Evolutionary conservation across 1,284 basidiomycete species (phyloP).

Genomic region (Fomes fomentarius): DNA sequence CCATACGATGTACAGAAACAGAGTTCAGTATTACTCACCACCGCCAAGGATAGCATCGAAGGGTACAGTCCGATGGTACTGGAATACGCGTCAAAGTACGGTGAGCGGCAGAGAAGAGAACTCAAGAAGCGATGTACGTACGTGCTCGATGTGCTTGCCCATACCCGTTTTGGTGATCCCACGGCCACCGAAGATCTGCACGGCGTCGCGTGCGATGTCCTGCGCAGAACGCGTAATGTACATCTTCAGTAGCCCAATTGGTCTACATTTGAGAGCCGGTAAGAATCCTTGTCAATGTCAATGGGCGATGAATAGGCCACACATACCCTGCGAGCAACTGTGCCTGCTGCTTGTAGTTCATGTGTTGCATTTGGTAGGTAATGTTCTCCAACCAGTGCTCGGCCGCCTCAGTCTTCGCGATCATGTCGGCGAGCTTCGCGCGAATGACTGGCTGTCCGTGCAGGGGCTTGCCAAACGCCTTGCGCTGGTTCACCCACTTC

Average conservation of each 20-base stretch:
- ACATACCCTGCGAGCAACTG: constrained; percentile 43
- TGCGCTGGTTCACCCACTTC: constrained; percentile 80
- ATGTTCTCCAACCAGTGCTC: constrained; percentile 91
- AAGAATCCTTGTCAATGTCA: too few species aligned
- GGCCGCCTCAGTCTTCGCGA: constrained; percentile 76
- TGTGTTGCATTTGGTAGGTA: constrained; percentile 91
- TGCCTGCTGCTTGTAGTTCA: constrained; percentile 57
- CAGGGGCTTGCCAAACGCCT: constrained; percentile 87
- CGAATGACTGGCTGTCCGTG: constrained; percentile 85
- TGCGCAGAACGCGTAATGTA: constrained; percentile 34
- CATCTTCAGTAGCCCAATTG: constrained; percentile 37
- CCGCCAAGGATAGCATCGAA: constrained; percentile 75
- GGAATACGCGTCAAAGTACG: constrained; percentile 28
- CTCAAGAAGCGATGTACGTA: constrained; percentile 32
- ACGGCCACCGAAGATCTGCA: constrained; percentile 58
- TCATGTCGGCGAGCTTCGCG: constrained; percentile 85
- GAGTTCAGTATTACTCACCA: constrained; percentile 38
- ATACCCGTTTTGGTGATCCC: constrained; percentile 58
- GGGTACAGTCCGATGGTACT: constrained; percentile 68
- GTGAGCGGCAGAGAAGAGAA: constrained; percentile 10
- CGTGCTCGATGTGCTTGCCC: constrained; percentile 64
- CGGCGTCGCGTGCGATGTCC: constrained; percentile 46
- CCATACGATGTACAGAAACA: neutral
- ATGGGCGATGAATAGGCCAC: neutral
- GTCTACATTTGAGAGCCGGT: too few species aligned